phyloP scores from a whole-genome alignment of 345 rosid species.

The Murraya paniculata region DNA sequence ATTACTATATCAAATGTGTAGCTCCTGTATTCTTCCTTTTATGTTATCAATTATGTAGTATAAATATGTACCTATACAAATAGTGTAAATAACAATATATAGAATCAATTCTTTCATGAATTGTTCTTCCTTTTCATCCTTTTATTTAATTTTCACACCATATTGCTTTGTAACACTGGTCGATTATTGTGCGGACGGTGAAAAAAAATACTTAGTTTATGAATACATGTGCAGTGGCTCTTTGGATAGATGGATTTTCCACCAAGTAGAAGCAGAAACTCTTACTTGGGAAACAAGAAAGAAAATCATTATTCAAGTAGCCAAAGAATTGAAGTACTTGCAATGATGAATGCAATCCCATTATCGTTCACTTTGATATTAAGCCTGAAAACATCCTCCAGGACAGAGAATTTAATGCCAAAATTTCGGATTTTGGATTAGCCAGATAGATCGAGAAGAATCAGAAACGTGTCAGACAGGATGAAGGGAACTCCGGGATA shows the following conservation, averaged over 20 bases:
- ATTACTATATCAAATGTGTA: too few species aligned
- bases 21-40: too few species aligned
- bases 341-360: constrained; percentile 17
- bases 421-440: constrained; percentile 10
- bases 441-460: background rate
- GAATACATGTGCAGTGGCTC: constrained; percentile 22
- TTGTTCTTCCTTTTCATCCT: too few species aligned
- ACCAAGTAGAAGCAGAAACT: background rate
- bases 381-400: background rate
- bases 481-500: background rate
- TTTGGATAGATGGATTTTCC: constrained; percentile 23
- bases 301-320: constrained; percentile 18
- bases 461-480: background rate
- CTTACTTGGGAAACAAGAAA: constrained; percentile 18
- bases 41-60: too few species aligned
- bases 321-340: background rate
- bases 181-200: constrained; percentile 19
- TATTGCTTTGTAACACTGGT: constrained; percentile 13
- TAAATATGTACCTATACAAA: too few species aligned
- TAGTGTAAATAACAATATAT: too few species aligned
- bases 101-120: too few species aligned
- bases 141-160: too few species aligned
- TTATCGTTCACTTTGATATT: constrained; percentile 3
- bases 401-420: background rate
- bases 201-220: constrained; percentile 13